phyloP scores from a whole-genome alignment of 352 stramenopile species.

The Phytophthora macrochlamydospora region DNA sequence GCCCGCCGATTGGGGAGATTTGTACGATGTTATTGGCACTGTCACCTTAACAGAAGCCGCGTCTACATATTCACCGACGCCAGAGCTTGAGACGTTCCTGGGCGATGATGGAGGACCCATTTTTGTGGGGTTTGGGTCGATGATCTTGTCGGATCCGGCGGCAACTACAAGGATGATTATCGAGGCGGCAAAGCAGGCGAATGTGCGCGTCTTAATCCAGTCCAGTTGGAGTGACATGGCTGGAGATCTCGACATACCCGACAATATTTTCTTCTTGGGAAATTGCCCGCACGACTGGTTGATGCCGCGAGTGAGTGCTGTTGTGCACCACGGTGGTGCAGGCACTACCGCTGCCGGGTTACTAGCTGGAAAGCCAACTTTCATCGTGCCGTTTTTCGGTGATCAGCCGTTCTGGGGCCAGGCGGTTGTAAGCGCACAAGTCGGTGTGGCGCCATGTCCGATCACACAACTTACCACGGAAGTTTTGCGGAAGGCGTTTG shows the following conservation, averaged over 20 bases:
- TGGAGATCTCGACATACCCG: conserved; percentile 41
- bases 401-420: conserved; percentile 95
- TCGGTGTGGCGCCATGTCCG: conserved; percentile 82
- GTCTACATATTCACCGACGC: conserved; percentile 46
- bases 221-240: conserved; percentile 84
- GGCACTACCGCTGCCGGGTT: conserved; percentile 91
- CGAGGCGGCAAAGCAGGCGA: conserved; percentile 62
- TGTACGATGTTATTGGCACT: conserved; percentile 87
- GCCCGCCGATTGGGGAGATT: conserved; percentile 82
- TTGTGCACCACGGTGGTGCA: conserved; percentile 80
- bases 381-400: conserved; percentile 95
- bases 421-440: conserved; percentile 72
- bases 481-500: conserved; percentile 74
- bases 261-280: conserved; percentile 62
- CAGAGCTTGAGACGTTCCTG: conserved; percentile 67
- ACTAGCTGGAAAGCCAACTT: conserved; percentile 88
- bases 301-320: conserved; percentile 81
- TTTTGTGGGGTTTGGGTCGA: conserved; percentile 94
- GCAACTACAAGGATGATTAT: conserved; percentile 81
- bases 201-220: conserved; percentile 88
- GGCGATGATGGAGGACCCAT: conserved; percentile 71
- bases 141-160: conserved; percentile 86
- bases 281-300: conserved; percentile 91
- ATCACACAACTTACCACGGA: conserved; percentile 81
- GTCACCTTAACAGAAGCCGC: conserved; percentile 55